Evolutionary conservation across 2,329 filamentous ascomycete genomes (phyloP), one percentile per base, ranked within the genome.

Genomic region (Coniochaeta sp.): DNA sequence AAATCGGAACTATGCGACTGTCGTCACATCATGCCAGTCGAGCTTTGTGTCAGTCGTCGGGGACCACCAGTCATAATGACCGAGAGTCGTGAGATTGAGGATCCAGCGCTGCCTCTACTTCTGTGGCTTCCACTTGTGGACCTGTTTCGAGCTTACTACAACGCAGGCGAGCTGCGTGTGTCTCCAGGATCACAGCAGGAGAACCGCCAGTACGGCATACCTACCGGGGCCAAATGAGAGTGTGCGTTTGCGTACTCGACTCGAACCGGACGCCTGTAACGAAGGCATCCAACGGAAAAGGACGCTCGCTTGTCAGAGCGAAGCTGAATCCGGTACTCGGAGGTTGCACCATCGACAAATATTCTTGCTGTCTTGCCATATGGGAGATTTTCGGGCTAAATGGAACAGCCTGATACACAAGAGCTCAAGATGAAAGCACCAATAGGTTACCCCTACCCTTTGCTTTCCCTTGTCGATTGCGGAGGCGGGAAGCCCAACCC

Each of bases 371-470:
- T 24, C 38, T 24, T 42, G 7, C 38, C 38, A 42, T 42, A 42
- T 42, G 52, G 49, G 51, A 48, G n/a, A 53, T 52, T 55, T 45
- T 50, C 57, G 53, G 58, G 56, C 52, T 56, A 60, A 60, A 55
- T 54, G 48, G 33, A 56, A 56, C 55, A 56, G 56, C 38, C 57
- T 59, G 57, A 52, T 52, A 51, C 48, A 38, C 45, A 35, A 49
- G 48, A 42, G 32, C 45, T 46, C 27, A 32, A 50, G 49, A 32
- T 30, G 30, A 22, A 22, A 16, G 26, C 5, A 31, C 45, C 45
- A 47, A 38, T 31, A 48, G 22, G 32, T 38, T 35, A 16, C 3
- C 27, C 22, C 16, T 35, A 3, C 10, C 47, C 47, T 18, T 9
- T 14, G 18, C 35, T 12, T 5, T 5, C 14, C 20, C 33, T 22